phyloP scores from a whole-genome alignment of 805 yeast genomes.

The Diddensiella santjacobensis region DNA sequence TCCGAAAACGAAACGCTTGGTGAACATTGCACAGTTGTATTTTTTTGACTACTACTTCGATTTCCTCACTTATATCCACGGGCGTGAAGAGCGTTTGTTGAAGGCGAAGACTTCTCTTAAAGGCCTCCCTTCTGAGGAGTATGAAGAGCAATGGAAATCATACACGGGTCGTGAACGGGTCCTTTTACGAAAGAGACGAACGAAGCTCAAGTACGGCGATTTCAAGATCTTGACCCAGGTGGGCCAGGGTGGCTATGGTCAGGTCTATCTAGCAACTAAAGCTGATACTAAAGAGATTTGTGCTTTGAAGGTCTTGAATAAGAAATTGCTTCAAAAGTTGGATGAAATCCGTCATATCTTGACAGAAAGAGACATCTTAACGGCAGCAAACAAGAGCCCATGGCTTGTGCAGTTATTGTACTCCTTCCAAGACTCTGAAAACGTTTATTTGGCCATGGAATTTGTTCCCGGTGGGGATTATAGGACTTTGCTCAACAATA shows the following conservation, averaged over 20 bases:
- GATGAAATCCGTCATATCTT: conserved; percentile 95
- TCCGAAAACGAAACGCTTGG: conserved; percentile 77
- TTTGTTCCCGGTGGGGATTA: conserved; percentile 99
- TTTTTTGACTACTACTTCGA: conserved; percentile 95
- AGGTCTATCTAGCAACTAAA: conserved; percentile 93
- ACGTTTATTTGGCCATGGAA: conserved; percentile 95
- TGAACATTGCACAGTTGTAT: conserved; percentile 89
- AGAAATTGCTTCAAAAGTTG: conserved; percentile 75
- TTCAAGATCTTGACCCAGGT: conserved; percentile 96
- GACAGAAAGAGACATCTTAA: conserved; percentile 93
- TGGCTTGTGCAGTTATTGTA: conserved; percentile 93
- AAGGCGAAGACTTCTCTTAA: conserved; percentile 54
- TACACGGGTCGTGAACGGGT: conserved; percentile 84
- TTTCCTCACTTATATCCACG: conserved; percentile 85
- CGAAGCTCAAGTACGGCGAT: conserved; percentile 90
- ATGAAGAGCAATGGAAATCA: conserved; percentile 64
- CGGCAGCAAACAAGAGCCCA: conserved; percentile 83
- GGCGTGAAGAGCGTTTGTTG: conserved; percentile 75
- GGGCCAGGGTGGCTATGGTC: conserved; percentile 99
- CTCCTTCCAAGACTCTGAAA: conserved; percentile 90
- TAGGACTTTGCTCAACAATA: conserved; percentile 87
- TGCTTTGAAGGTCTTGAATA: conserved; percentile 88
- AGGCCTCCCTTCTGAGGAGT: conserved; percentile 37
- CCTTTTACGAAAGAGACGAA: conserved; percentile 77
- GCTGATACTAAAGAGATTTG: conserved; percentile 92